Percentiles rank a stretch among this genome's conserved stretches.
These are phyloP conservation scores for Puccinia novopanici DNA, from an alignment of 1,284 basidiomycete genomes.

Conservation along the genomic window DNA sequence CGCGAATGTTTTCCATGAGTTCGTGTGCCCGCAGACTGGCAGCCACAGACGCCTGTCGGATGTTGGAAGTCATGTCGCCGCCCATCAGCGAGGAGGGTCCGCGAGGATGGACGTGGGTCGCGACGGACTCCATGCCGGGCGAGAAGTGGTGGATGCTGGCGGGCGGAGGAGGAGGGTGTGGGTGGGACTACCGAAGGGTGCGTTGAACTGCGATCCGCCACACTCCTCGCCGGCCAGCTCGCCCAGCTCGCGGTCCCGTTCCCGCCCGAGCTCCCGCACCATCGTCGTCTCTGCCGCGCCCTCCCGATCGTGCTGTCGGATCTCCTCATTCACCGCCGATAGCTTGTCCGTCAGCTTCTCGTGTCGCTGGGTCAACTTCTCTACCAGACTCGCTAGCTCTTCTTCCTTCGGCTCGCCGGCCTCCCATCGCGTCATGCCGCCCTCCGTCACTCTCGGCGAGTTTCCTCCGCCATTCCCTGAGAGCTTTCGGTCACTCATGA, in stretches of 20 bases:
- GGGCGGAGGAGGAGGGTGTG: background rate
- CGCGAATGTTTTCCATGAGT: slow-evolving; percentile 17
- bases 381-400: slow-evolving; percentile 24
- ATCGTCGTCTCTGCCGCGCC: slow-evolving; percentile 7
- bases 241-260: background rate
- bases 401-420: slow-evolving; percentile 26
- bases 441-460: background rate
- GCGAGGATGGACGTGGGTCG: background rate
- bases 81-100: background rate
- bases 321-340: background rate
- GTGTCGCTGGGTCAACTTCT: slow-evolving; percentile 1
- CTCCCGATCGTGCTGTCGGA: background rate
- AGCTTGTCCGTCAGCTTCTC: background rate
- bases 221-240: slow-evolving; percentile 22
- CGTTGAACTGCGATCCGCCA: slow-evolving; percentile 27
- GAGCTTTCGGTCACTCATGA: too few relatives aligned
- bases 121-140: background rate
- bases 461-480: too few relatives aligned
- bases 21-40: background rate
- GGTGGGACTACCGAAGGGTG: background rate
- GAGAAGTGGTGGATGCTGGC: background rate
- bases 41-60: slow-evolving; percentile 31
- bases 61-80: background rate
- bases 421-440: slow-evolving; percentile 7
- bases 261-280: background rate